Conservation (phyloP, 1,284 basidiomycete species). For the Trametes sp. region DNA sequence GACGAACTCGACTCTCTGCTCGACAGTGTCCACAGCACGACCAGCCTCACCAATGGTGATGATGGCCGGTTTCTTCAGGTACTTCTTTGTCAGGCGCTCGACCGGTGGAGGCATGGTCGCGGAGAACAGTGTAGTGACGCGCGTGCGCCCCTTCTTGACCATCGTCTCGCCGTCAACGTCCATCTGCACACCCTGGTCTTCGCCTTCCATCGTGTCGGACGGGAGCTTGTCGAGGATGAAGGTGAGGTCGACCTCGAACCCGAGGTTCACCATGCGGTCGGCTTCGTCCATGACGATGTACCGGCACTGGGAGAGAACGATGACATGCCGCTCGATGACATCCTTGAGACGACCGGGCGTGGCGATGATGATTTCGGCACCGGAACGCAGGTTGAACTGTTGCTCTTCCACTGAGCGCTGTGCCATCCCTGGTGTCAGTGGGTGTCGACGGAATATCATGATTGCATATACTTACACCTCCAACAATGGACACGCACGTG, state of each 20-base stretch:
- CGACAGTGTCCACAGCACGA: slow-evolving; percentile 96
- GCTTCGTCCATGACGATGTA: slow-evolving; percentile 99
- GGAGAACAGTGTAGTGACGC: slow-evolving; percentile 94
- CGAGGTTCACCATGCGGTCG: slow-evolving; percentile 97
- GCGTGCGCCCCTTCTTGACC: slow-evolving; percentile 77
- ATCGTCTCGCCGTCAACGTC: slow-evolving; percentile 70
- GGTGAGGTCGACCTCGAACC: slow-evolving; percentile 94
- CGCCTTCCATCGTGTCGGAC: slow-evolving; percentile 85
- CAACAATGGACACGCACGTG: slow-evolving; percentile 96
- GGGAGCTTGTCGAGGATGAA: slow-evolving; percentile 96
- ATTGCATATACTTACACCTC: slow-evolving; percentile 73
- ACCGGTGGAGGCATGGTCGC: slow-evolving; percentile 99
- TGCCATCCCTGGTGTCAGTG: slow-evolving; percentile 24
- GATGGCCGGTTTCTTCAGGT: slow-evolving; percentile 90
- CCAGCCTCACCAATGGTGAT: slow-evolving; percentile 99
- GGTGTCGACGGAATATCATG: slow-evolving; percentile 4
- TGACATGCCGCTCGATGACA: slow-evolving; percentile 93
- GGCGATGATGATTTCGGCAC: slow-evolving; percentile 98
- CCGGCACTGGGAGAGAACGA: slow-evolving; percentile 95
- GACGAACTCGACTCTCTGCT: slow-evolving; percentile 95
- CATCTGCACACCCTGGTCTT: slow-evolving; percentile 71
- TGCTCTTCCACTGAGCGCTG: slow-evolving; percentile 94
- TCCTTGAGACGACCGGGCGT: slow-evolving; percentile 98
- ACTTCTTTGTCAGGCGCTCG: slow-evolving; percentile 93
- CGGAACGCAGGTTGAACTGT: slow-evolving; percentile 93